These are phyloP conservation scores for Fusarium compactum DNA, from an alignment of 2,329 filamentous ascomycete genomes.

Conservation along the genomic window DNA sequence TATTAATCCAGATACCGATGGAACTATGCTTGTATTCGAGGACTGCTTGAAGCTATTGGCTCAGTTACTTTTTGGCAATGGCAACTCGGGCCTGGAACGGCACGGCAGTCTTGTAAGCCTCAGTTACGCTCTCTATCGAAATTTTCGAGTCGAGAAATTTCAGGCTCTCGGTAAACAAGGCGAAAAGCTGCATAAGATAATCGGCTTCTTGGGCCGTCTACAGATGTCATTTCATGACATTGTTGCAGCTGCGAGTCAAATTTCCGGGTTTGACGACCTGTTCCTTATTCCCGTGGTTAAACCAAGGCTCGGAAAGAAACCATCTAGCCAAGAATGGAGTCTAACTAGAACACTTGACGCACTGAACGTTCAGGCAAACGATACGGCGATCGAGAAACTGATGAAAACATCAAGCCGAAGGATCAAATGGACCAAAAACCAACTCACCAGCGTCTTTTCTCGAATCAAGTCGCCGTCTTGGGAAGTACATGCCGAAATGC, in stretches of 20 bases:
- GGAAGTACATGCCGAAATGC: neutral
- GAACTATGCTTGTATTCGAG: neutral
- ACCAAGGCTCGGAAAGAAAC: neutral
- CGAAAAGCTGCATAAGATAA: neutral
- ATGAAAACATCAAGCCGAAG: neutral
- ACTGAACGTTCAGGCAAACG: neutral
- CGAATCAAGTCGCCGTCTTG: neutral
- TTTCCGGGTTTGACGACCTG: neutral
- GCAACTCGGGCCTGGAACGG: neutral
- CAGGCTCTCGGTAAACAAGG: neutral
- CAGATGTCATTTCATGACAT: neutral
- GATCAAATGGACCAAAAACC: neutral
- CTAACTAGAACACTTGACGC: neutral
- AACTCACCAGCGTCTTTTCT: neutral
- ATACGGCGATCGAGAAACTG: neutral
- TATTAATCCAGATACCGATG: neutral
- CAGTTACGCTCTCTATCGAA: neutral
- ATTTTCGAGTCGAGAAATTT: neutral
- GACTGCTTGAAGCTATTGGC: neutral
- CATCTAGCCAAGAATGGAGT: neutral
- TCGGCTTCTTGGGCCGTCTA: neutral
- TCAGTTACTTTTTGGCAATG: neutral
- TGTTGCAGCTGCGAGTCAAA: neutral
- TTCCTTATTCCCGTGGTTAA: neutral
- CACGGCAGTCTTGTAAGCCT: neutral